Percentiles rank a stretch among this genome's conserved stretches.
Conservation (phyloP, 768 basidiomycete genomes). For the Galerina marginata region DNA sequence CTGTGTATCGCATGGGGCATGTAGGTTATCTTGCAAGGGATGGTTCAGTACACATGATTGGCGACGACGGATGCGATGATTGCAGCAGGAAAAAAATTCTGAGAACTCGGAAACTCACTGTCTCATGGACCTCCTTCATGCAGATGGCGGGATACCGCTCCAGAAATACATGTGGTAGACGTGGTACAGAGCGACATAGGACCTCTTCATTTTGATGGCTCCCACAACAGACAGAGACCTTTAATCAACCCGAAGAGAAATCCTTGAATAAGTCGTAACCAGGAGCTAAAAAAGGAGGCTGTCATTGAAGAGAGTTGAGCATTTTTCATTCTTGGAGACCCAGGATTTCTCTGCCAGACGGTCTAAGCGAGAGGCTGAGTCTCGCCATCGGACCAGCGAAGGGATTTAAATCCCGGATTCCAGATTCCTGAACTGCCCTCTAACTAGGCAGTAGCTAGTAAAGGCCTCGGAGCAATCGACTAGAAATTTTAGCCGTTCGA, state of each 20-base stretch:
- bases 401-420: not conserved
- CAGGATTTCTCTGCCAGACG: not conserved
- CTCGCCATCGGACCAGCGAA: not conserved
- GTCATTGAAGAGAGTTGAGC: not conserved
- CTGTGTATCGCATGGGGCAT: no score
- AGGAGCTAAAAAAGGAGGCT: not conserved
- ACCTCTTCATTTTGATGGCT: conserved; percentile 9
- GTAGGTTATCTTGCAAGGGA: no score
- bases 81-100: no score
- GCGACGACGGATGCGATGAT: no score
- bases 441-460: not conserved
- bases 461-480: not conserved
- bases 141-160: not conserved
- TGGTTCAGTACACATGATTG: no score
- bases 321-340: not conserved
- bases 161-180: not conserved
- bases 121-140: no score
- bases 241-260: not conserved
- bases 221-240: conserved; percentile 3
- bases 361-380: not conserved
- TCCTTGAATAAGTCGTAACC: not conserved
- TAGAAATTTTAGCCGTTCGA: not conserved
- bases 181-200: not conserved
- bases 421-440: not conserved
- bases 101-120: no score